These are phyloP conservation scores for Spinellus fusiger DNA, from an alignment of 192 early-diverging fungal genomes.

Conservation along the genomic window DNA sequence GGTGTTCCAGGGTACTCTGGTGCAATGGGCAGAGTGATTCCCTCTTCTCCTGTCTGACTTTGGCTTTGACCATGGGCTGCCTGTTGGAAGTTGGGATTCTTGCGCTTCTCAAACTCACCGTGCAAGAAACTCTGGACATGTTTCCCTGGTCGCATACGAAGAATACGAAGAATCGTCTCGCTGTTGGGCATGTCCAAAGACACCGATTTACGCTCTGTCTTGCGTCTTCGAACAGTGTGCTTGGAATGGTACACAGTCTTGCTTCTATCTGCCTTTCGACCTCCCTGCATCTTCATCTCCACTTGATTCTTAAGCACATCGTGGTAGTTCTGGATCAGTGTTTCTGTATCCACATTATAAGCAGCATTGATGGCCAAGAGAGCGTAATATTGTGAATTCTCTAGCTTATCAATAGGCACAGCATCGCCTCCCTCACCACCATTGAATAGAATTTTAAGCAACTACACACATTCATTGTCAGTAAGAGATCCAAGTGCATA, in stretches of 20 bases:
- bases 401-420: slow-evolving; percentile 52
- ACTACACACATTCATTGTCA: slow-evolving; percentile 24
- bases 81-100: background rate
- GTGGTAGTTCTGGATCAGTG: slow-evolving; percentile 58
- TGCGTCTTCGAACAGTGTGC: slow-evolving; percentile 19
- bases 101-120: slow-evolving; percentile 25
- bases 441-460: slow-evolving; percentile 69
- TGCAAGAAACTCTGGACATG: slow-evolving; percentile 33
- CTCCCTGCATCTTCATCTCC: slow-evolving; percentile 22
- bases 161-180: slow-evolving; percentile 42
- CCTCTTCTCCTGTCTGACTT: background rate
- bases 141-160: slow-evolving; percentile 39
- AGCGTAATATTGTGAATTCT: slow-evolving; percentile 59
- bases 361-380: slow-evolving; percentile 52
- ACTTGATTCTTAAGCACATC: slow-evolving; percentile 16
- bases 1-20: background rate
- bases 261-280: slow-evolving; percentile 31
- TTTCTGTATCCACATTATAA: slow-evolving; percentile 59
- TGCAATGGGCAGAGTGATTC: background rate
- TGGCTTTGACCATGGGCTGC: no score
- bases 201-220: slow-evolving; percentile 9
- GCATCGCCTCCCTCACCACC: slow-evolving; percentile 68
- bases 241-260: slow-evolving; percentile 33
- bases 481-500: background rate
- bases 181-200: slow-evolving; percentile 36